Evolutionary conservation across 2,329 filamentous ascomycete genomes (phyloP).

Genomic region (Thielaviopsis euricoi): DNA sequence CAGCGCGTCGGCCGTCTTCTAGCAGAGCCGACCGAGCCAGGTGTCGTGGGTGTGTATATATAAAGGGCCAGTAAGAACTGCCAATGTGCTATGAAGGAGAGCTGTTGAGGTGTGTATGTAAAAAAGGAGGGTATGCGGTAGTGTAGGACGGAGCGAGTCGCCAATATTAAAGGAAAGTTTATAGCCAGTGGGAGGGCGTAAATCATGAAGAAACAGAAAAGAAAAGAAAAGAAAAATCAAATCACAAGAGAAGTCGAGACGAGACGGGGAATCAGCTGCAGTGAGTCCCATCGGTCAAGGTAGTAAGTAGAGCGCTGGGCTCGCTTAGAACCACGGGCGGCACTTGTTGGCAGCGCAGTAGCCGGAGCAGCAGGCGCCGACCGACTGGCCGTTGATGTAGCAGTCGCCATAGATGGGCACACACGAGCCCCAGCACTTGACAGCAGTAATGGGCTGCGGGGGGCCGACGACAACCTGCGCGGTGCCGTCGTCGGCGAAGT

Average conservation of each 20-base stretch:
- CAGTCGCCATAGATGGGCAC: constrained; percentile 25
- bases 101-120: no score
- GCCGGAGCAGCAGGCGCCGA: constrained; percentile 27
- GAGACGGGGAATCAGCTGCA: no score
- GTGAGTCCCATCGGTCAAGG: no score
- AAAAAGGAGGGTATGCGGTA: no score
- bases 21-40: no score
- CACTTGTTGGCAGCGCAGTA: constrained; percentile 26
- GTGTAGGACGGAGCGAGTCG: no score
- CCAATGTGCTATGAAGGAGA: no score
- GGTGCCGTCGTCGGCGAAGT: constrained; percentile 18
- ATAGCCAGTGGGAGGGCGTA: not conserved
- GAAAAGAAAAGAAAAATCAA: not conserved
- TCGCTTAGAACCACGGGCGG: constrained; percentile 16
- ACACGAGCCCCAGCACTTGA: constrained; percentile 27
- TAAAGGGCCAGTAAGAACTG: not conserved
- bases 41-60: no score
- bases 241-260: no score
- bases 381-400: constrained; percentile 20
- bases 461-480: constrained; percentile 28
- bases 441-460: constrained; percentile 25
- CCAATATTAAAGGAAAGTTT: not conserved
- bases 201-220: not conserved
- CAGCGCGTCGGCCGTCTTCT: no score
- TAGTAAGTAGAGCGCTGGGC: no score